Base-by-base conservation (phyloP, 2,329 filamentous ascomycete genomes). In the Colletotrichum falcatum region DNA sequence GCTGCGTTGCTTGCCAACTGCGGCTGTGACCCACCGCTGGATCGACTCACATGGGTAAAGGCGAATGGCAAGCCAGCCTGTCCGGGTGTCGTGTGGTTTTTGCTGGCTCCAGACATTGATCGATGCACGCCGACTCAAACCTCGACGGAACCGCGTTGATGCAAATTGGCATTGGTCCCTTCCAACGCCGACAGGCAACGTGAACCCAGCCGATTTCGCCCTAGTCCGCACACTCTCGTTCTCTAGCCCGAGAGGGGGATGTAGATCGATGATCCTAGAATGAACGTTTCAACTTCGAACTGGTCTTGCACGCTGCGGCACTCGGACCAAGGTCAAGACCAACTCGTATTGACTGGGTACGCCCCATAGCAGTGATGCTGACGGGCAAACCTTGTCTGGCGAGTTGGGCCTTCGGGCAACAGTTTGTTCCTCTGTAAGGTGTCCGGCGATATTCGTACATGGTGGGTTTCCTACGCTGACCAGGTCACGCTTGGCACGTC, bases 281-380 rank as follows among this genome's bases (percentile, higher is more conserved):
- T 68, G 68, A 71, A 71, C 65, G 68, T 71, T 71, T 71, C 68
- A 71, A 71, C 68, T 20, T 71, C 68, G 68, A 71, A 71, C 65
- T 63, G 64, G 37, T 68, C 58, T 61, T 67, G 48, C 51, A 61
- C 56, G 49, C 49, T 28, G 12, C 20, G 51, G 55, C 64, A 54
- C 67, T 58, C 51, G 64, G 67, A 39, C 58, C 64, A 70, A 53
- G 63, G 66, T 33, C 53, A 51, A 51, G 48, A 51, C 35, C n/a
- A 51, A 61, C 16, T 53, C 64, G 7, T 9, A 5, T 9, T 59
- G 23, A 16, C 59, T 18, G 23, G 65, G 58, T 26, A 59, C 59
- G 58, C 59, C 68, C 68, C 35, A 14, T 59, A 63, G 68, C 26
- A 65, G 28, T 23, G 20, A 39, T 30, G 18, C 11, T 59, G 37